Conservation (phyloP, 1,284 basidiomycete genomes). For the Stygiomarasmius scandens region DNA sequence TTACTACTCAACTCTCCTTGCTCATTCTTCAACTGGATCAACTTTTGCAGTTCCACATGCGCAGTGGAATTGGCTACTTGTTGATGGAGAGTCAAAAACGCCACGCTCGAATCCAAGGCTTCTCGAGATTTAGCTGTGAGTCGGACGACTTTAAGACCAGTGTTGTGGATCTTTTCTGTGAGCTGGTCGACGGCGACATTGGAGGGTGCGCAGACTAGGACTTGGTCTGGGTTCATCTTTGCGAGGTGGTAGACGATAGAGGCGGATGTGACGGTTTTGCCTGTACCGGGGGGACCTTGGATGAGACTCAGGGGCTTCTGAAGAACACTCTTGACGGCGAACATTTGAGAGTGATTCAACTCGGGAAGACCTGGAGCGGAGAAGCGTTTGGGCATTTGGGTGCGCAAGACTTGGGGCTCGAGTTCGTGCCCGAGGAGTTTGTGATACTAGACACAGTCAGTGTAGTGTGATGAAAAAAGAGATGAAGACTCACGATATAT, state of each 20-base stretch:
- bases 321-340: slow-evolving; percentile 96
- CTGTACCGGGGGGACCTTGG: slow-evolving; percentile 97
- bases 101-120: slow-evolving; percentile 91
- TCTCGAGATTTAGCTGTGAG: slow-evolving; percentile 98
- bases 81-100: slow-evolving; percentile 94
- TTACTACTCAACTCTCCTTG: slow-evolving; percentile 96
- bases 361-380: slow-evolving; percentile 97
- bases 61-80: slow-evolving; percentile 97
- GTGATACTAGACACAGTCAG: slow-evolving; percentile 72
- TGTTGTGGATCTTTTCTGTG: slow-evolving; percentile 97
- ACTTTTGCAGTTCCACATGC: slow-evolving; percentile 94
- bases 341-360: slow-evolving; percentile 99
- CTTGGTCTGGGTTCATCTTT: slow-evolving; percentile 99
- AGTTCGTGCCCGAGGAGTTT: slow-evolving; percentile 97
- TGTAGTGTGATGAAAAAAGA: slow-evolving; percentile 5
- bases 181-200: slow-evolving; percentile 99
- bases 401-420: slow-evolving; percentile 86
- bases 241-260: slow-evolving; percentile 98
- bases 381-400: slow-evolving; percentile 96
- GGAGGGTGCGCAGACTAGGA: slow-evolving; percentile 97
- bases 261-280: slow-evolving; percentile 99
- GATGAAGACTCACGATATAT: slow-evolving; percentile 77
- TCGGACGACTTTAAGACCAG: slow-evolving; percentile 96
- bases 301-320: slow-evolving; percentile 99
- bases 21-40: slow-evolving; percentile 96